A percentile compares a stretch with the other conserved stretches of the same genome.
Conservation (phyloP, 805 yeast genomes). For the Metschnikowia koreensis region DNA sequence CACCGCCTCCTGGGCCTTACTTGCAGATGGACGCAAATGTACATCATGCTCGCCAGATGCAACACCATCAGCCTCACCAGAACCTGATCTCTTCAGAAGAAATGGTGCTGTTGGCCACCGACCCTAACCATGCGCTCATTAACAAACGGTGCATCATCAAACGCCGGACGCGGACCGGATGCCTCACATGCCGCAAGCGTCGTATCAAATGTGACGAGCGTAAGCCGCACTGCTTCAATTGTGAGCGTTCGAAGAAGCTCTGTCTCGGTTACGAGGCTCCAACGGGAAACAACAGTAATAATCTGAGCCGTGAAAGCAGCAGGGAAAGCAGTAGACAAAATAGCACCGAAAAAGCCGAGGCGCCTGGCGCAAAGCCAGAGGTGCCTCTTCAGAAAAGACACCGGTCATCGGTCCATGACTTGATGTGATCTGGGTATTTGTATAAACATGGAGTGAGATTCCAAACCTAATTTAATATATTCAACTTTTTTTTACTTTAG, state of each 20-base stretch:
- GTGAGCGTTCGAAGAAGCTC: constrained; percentile 60
- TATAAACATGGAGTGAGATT: too few species aligned
- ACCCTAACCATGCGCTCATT: constrained; percentile 29
- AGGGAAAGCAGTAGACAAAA: neutral
- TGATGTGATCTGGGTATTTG: constrained; percentile 4
- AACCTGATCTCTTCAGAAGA: neutral
- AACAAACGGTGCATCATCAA: constrained; percentile 47
- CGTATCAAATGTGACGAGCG: constrained; percentile 76
- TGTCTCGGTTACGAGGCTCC: constrained; percentile 62
- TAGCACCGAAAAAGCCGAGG: neutral
- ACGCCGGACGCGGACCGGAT: constrained; percentile 71
- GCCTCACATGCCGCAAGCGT: constrained; percentile 68
- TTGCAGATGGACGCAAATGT: constrained; percentile 4
- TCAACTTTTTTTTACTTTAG: too few species aligned
- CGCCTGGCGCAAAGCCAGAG: neutral
- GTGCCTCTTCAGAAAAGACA: neutral
- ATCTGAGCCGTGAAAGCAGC: neutral
- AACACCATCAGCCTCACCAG: neutral
- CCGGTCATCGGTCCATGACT: constrained; percentile 12
- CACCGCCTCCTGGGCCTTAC: neutral
- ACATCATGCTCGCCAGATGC: neutral
- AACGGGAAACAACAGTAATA: constrained; percentile 2
- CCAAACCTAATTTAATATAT: too few species aligned
- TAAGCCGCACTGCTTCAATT: constrained; percentile 66
- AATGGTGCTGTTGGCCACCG: constrained; percentile 6